A percentile compares a stretch with the other conserved stretches of the same genome.
Conservation (phyloP, 371 early-diverging fungal genomes). For the Mucor plumbeus region DNA sequence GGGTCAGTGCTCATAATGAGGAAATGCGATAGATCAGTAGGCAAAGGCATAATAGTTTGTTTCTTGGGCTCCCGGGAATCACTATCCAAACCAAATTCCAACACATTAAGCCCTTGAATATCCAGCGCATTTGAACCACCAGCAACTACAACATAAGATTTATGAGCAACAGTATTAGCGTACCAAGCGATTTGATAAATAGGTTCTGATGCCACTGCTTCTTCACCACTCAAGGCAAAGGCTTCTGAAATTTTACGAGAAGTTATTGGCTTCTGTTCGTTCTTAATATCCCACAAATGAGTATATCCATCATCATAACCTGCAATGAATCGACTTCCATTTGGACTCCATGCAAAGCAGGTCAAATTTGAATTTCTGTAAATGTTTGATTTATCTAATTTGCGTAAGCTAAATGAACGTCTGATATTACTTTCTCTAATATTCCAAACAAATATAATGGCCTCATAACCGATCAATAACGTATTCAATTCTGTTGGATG, state of each 20-base stretch:
- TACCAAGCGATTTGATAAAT: conserved; percentile 63
- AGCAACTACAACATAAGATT: conserved; percentile 53
- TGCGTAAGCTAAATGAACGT: conserved; percentile 29
- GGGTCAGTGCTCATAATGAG: conserved; percentile 50
- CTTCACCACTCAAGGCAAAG: conserved; percentile 13
- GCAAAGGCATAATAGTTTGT: conserved; percentile 49
- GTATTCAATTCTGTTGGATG: conserved; percentile 60
- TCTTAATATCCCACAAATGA: conserved; percentile 55
- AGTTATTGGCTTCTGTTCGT: conserved; percentile 46
- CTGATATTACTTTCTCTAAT: conserved; percentile 49
- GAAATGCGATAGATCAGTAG: conserved; percentile 57
- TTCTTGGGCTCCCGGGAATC: conserved; percentile 49
- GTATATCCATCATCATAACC: conserved; percentile 64
- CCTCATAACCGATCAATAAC: conserved; percentile 58
- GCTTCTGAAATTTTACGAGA: conserved; percentile 53
- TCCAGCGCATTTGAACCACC: conserved; percentile 44
- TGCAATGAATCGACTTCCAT: conserved; percentile 55
- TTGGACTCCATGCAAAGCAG: conserved; percentile 56
- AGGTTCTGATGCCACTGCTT: conserved; percentile 36
- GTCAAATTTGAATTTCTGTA: conserved; percentile 42
- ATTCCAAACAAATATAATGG: conserved; percentile 55
- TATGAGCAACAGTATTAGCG: conserved; percentile 32
- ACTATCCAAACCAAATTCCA: conserved; percentile 48
- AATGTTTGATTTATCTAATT: conserved; percentile 25
- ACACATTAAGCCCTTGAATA: conserved; percentile 50